These are phyloP conservation scores for Coemansia sp. DNA, from an alignment of 192 early-diverging fungal species.

Conservation along the genomic window DNA sequence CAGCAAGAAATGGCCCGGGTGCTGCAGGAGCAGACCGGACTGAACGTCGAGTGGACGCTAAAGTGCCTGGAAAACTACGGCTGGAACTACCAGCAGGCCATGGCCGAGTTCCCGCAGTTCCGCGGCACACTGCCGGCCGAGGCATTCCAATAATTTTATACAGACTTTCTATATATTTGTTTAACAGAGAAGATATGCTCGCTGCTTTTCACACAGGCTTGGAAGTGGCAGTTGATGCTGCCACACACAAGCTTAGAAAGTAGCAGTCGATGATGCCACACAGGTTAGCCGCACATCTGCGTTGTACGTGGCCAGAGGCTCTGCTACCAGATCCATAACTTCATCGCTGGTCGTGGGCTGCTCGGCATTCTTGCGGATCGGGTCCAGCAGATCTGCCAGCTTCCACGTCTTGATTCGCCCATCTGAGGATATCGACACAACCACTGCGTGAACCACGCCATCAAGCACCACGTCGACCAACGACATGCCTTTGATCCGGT, in stretches of 20 bases:
- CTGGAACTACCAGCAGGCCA: conserved; percentile 47
- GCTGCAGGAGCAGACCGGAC: conserved; percentile 38
- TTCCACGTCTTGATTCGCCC: conserved; percentile 72
- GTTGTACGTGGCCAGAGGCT: conserved; percentile 58
- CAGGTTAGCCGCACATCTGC: conserved; percentile 64
- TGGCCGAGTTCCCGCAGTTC: conserved; percentile 43
- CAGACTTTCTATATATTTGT: neutral
- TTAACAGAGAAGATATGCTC: too few relatives aligned
- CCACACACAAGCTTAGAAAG: conserved; percentile 11
- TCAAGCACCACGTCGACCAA: conserved; percentile 34
- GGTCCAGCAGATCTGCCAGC: conserved; percentile 55
- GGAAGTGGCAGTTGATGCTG: neutral
- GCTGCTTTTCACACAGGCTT: neutral
- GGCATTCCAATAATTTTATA: conserved; percentile 34
- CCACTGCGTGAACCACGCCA: conserved; percentile 33
- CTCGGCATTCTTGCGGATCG: neutral
- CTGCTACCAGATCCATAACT: conserved; percentile 4
- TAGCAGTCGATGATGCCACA: conserved; percentile 28
- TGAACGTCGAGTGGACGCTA: conserved; percentile 48
- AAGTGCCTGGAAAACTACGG: conserved; percentile 46
- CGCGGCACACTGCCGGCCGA: conserved; percentile 37
- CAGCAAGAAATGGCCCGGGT: conserved; percentile 51
- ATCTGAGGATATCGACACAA: conserved; percentile 69
- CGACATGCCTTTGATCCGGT: conserved; percentile 43
- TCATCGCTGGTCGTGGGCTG: conserved; percentile 2